Evolutionary conservation across 768 basidiomycete species (phyloP).

Genomic region (Mycena amicta): DNA sequence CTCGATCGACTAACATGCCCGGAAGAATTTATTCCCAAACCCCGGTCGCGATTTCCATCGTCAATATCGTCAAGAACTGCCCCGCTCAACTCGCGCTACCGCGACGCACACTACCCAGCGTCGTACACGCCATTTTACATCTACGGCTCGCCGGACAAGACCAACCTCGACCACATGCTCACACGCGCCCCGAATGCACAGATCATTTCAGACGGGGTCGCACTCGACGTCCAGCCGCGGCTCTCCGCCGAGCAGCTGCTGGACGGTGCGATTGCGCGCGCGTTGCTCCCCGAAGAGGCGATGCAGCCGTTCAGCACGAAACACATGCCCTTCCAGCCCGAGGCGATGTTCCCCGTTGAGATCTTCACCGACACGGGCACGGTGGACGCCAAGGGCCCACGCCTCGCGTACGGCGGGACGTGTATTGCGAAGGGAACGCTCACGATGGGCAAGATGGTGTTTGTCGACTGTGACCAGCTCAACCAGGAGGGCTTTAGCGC

Average conservation of each 20-base stretch:
- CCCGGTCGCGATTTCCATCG: too few relatives aligned
- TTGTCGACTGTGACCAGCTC: not conserved
- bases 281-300: not conserved
- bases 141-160: slow-evolving; percentile 25
- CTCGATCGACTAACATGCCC: too few relatives aligned
- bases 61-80: slow-evolving; percentile 35
- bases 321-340: not conserved
- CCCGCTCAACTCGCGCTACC: slow-evolving; percentile 29
- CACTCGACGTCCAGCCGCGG: slow-evolving; percentile 6
- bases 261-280: not conserved
- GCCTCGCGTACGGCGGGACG: not conserved
- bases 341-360: not conserved
- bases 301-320: not conserved
- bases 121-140: slow-evolving; percentile 42
- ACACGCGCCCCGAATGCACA: slow-evolving; percentile 31
- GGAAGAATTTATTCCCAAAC: too few relatives aligned
- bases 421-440: not conserved
- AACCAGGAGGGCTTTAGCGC: not conserved
- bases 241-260: not conserved
- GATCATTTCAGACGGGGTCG: slow-evolving; percentile 26
- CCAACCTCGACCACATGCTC: slow-evolving; percentile 39
- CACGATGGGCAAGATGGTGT: not conserved
- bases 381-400: not conserved
- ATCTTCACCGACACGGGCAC: not conserved
- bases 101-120: slow-evolving; percentile 31